Evolutionary conservation across 495 filamentous ascomycete species (phyloP), one percentile per base, ranked within the genome.

Genomic region (Aspergillus carlsbadensis): DNA sequence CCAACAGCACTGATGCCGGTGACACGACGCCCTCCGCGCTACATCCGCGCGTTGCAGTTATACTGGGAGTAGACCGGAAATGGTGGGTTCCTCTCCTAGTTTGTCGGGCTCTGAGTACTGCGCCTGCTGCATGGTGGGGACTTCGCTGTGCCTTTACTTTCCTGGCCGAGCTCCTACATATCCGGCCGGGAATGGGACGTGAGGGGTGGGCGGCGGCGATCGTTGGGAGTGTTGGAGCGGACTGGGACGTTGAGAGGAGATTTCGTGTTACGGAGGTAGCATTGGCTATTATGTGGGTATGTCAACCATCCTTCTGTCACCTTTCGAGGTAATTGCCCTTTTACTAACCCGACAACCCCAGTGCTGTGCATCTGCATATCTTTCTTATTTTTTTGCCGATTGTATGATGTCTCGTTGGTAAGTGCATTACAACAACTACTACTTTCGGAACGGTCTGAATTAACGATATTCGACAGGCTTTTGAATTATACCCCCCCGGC

Each of bases 341-440:
- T 31, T 26, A 31, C 54, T 47, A 17, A 29, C 34, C 52, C 31
- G 45, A 40, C n/a, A 7, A 11, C 20, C 55, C 48, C 51, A 92
- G 90, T 92, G 90, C 77, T 82, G 78, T 67, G 86, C 88, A 69
- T 91, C 89, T 36, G 91, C 86, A 46, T 92, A 92, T 71, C 81
- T 94, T 67, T 90, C 88, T 53, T 94, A 92, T 70, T 88, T 91
- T 73, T 93, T 94, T 71, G 91, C 89, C 56, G 90, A 96, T 73
- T 91, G 89, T 71, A 85, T 94, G 65, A 96, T 96, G 90, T 91
- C 87, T 59, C 85, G 91, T 68, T 94, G 90, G 90, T 89, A 58
- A n/a, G 77, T 75, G 39, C 43, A 42, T 22, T 41, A 37, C n/a
- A n/a, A n/a, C n/a, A n/a, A n/a, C n/a, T n/a, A n/a, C n/a, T n/a